A percentile compares a stretch with the other conserved stretches of the same genome.
phyloP scores from a whole-genome alignment of 805 yeast genomes.

The Millerozyma acaciae region DNA sequence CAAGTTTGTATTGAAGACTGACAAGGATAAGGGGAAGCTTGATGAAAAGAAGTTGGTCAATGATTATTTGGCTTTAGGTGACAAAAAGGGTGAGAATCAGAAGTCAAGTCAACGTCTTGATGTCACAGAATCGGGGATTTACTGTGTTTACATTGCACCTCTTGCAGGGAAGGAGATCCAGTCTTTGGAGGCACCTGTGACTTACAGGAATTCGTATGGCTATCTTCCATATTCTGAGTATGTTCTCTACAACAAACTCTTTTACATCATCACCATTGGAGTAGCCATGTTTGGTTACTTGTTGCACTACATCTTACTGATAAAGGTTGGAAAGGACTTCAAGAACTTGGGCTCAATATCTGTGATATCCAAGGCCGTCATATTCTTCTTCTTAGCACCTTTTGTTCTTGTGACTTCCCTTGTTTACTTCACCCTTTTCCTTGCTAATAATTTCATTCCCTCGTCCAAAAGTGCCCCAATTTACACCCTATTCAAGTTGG shows the following conservation, averaged over 20 bases:
- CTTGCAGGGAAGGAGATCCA: slow-evolving; percentile 12
- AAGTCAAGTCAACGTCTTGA: slow-evolving; percentile 10
- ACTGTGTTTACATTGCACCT: slow-evolving; percentile 29
- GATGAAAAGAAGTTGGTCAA: slow-evolving; percentile 7
- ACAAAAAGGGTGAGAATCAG: neutral
- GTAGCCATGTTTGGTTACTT: slow-evolving; percentile 16
- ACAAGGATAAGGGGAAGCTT: slow-evolving; percentile 2
- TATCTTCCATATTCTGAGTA: slow-evolving; percentile 17
- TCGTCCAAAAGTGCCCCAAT: slow-evolving; percentile 1
- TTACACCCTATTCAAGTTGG: slow-evolving; percentile 3
- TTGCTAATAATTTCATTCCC: slow-evolving; percentile 12
- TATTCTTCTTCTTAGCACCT: slow-evolving; percentile 25
- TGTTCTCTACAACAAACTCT: slow-evolving; percentile 13
- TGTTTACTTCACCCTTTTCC: slow-evolving; percentile 3
- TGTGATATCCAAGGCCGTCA: slow-evolving; percentile 23
- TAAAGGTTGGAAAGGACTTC: slow-evolving; percentile 24
- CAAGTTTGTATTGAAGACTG: slow-evolving; percentile 12
- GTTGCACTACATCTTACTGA: slow-evolving; percentile 21
- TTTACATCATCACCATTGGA: slow-evolving; percentile 13
- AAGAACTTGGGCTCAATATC: slow-evolving; percentile 24
- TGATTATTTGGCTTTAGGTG: slow-evolving; percentile 7
- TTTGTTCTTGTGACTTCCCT: slow-evolving; percentile 5
- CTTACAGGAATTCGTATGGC: slow-evolving; percentile 22
- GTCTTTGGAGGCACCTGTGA: slow-evolving; percentile 15
- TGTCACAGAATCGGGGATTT: slow-evolving; percentile 21